Conservation (phyloP, 352 stramenopile genomes). For the Phytopythium cucurbitacearum region DNA sequence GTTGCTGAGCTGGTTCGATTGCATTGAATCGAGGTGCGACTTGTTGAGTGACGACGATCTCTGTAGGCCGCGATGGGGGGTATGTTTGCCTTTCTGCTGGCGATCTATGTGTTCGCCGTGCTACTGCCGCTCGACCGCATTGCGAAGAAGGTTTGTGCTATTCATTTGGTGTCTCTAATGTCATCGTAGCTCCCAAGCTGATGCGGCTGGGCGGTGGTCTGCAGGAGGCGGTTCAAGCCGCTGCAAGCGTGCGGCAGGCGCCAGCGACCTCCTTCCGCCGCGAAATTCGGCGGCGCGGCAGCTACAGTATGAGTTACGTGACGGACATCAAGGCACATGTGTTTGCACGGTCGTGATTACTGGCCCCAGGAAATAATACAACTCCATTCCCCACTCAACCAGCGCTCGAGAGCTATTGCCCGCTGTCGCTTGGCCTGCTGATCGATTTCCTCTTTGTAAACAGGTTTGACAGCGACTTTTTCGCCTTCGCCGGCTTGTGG, state of each 20-base stretch:
- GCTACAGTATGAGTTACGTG: constrained; percentile 87
- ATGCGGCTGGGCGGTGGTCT: constrained; percentile 1
- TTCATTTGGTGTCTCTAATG: neutral
- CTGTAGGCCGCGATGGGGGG: constrained; percentile 34
- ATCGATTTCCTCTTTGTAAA: constrained; percentile 31
- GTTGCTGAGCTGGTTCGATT: neutral
- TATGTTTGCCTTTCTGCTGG: constrained; percentile 39
- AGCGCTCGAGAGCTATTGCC: neutral
- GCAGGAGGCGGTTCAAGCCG: constrained; percentile 22
- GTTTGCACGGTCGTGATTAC: constrained; percentile 49
- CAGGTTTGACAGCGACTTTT: constrained; percentile 21
- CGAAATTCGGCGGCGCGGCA: constrained; percentile 74
- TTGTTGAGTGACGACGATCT: neutral
- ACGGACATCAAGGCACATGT: constrained; percentile 86
- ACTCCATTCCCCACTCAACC: neutral
- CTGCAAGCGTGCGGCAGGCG: constrained; percentile 4
- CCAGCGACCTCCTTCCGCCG: constrained; percentile 70
- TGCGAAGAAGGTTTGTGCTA: constrained; percentile 27
- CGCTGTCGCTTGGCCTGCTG: neutral
- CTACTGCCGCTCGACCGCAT: constrained; percentile 55
- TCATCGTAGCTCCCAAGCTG: neutral
- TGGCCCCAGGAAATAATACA: neutral
- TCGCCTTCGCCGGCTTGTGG: constrained; percentile 14
- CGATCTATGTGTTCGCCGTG: constrained; percentile 55
- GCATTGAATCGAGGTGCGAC: neutral